A percentile compares a stretch with the other conserved stretches of the same genome.
These are phyloP conservation scores for Boletus sp. DNA, from an alignment of 1,284 basidiomycete genomes.

Conservation along the genomic window DNA sequence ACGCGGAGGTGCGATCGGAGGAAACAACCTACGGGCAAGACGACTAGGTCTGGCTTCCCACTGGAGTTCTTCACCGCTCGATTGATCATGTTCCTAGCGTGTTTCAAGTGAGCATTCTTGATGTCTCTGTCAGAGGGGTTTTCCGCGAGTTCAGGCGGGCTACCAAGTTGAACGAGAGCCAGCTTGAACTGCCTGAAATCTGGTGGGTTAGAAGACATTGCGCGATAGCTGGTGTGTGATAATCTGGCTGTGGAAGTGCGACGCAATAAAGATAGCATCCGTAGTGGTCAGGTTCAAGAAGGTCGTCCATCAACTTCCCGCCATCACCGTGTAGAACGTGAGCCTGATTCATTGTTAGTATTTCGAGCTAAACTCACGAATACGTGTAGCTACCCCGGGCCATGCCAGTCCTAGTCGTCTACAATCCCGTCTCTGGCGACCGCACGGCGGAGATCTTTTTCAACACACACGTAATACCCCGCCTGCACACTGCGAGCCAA, in stretches of 20 bases:
- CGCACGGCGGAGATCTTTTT: constrained; percentile 53
- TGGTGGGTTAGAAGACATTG: constrained; percentile 40
- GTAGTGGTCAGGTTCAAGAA: not conserved
- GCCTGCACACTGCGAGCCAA: constrained; percentile 51
- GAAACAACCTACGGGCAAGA: constrained; percentile 74
- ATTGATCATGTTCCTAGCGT: constrained; percentile 79
- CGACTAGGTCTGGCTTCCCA: constrained; percentile 77
- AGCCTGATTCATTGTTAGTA: constrained; percentile 3
- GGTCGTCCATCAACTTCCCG: not conserved
- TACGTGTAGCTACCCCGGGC: not conserved
- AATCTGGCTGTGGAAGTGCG: constrained; percentile 9
- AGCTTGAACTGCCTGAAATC: constrained; percentile 76
- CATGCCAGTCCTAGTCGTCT: constrained; percentile 53
- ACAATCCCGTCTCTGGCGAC: constrained; percentile 55
- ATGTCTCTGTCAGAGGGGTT: constrained; percentile 22
- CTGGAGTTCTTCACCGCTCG: constrained; percentile 61
- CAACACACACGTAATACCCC: constrained; percentile 62
- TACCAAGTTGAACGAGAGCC: constrained; percentile 86
- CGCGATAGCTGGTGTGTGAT: constrained; percentile 8
- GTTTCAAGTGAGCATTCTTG: constrained; percentile 76
- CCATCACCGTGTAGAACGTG: constrained; percentile 7
- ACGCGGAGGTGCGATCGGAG: not conserved
- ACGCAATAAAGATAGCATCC: constrained; percentile 26
- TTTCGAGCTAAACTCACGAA: constrained; percentile 5
- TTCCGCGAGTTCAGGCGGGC: constrained; percentile 53